Conservation (phyloP, 163 green algal species). For the Smithsoniella earleae region DNA sequence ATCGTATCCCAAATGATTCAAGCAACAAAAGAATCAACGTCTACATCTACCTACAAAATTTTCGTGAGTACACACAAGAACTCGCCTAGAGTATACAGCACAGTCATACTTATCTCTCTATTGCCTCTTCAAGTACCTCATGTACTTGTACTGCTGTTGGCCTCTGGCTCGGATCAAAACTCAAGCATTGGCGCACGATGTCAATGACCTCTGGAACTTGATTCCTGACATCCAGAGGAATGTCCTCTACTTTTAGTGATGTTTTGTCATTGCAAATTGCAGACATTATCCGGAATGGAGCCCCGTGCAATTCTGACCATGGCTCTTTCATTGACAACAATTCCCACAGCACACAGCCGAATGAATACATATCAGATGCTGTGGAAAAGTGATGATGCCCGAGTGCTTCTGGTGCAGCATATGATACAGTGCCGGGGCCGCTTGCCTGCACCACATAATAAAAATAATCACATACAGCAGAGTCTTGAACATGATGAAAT, state of each 20-base stretch:
- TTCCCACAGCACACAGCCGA: slow-evolving; percentile 28
- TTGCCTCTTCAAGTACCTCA: slow-evolving; percentile 25
- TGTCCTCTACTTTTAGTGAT: slow-evolving; percentile 10
- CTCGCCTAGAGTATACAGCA: slow-evolving; percentile 12
- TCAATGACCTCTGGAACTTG: slow-evolving; percentile 6
- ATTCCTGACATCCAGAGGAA: not conserved
- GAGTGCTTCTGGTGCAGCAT: slow-evolving; percentile 11
- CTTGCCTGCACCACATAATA: slow-evolving; percentile 12
- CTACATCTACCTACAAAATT: too few species aligned
- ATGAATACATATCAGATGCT: slow-evolving; percentile 25
- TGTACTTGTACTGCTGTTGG: slow-evolving; percentile 18
- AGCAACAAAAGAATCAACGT: too few species aligned
- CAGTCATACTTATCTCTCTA: slow-evolving; percentile 27
- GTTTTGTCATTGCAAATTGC: not conserved
- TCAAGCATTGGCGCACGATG: slow-evolving; percentile 1
- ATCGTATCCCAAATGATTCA: too few species aligned
- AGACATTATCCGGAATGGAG: slow-evolving; percentile 30
- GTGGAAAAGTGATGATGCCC: not conserved
- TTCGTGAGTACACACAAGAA: too few species aligned
- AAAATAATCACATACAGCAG: too few species aligned
- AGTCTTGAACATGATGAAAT: not conserved
- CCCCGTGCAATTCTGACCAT: slow-evolving; percentile 9
- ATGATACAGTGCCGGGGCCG: slow-evolving; percentile 17
- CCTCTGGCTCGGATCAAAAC: slow-evolving; percentile 10
- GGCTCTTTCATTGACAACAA: slow-evolving; percentile 30